Evolutionary conservation across 495 filamentous ascomycete genomes (phyloP), one percentile per base, ranked within the genome.

Genomic region (Chlorociboria aeruginascens): DNA sequence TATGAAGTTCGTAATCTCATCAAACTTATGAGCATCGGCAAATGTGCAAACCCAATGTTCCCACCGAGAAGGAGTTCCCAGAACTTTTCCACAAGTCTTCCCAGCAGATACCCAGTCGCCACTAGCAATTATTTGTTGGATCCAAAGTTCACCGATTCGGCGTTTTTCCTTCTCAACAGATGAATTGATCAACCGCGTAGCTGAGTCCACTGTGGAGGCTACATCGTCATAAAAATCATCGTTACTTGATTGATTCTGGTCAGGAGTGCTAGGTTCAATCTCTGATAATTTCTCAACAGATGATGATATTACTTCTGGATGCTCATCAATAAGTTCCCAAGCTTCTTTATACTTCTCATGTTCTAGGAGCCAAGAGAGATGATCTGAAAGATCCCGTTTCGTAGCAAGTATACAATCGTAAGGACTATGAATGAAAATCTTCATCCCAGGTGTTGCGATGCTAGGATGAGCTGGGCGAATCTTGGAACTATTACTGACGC

Each of bases 21-120:
- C 84, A 51, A 89, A 81, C 56, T 82, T 88, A 49, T 82, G 69
- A 6, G 86, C 83, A 40, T 83, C 80, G 28, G 89, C 86, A 59
- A 98, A 98, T 0, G 72, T 78, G 79, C 82, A 89, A 8, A 90
- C 82, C 89, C 89, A 96, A 52, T 90, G 82, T 62, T 98, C 89
- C 93, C 93, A 97, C 52, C 83, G 71, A 39, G 79, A 65, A 3
- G 87, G 73, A n/a, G 78, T 84, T 33, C 78, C 74, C 0, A 96
- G 66, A 9, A 96, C 88, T 55, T 83, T 85, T 2, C 81, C 82
- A 52, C 86, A 89, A 10, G 87, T 68, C 49, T 78, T 69, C 0
- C 86, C 89, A 7, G 90, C 92, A 43, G 72, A 69, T 1, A 61
- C 57, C 93, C 93, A 98, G 45, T 89, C 73, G 10, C 73, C 70